Base-by-base conservation (phyloP, 768 basidiomycete species). In the Mycena venus region DNA sequence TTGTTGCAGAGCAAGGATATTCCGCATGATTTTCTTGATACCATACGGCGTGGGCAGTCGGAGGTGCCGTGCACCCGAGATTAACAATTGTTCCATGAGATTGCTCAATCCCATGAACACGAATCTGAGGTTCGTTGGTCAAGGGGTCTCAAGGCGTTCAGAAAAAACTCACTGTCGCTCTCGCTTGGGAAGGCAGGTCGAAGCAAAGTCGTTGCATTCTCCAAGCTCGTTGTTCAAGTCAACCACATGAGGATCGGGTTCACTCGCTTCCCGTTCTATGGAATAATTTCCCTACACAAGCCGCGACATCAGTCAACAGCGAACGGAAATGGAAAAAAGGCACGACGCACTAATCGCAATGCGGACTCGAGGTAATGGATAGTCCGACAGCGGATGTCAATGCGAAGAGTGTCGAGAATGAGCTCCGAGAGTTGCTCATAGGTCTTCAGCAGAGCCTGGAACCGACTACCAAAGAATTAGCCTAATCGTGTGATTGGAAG, bases 1-100 rank as follows among this genome's bases (percentile, higher is more conserved):
- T 81, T 99, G 98, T 79, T 98, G 97, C 42, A 99, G 88, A 23
- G 98, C 95, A 38, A 96, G 88, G 59, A 98, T 94, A 82, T 98
- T 97, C 32, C 96, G 91, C 80, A 91, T 83, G 76, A 99, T 94
- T 85, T 98, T 98, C 80, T 92, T 90, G 76, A 97, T 90, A 2
- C 98, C 98, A 70, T 91, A 91, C 0, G 85, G 81, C 77, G 95
- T 98, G 12, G 91, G 92, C 40, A 88, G 79, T 21, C 90, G 91
- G 68, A 99, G 88, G 69, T 91, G 85, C 40, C 91, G 90, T 29
- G 94, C 95, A 72, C 93, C 91, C 10, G 88, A 87, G 75, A 99
- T 92, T 65, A 99, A 85, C 56, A 95, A 85, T 68, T 94, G 90
- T 81, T 98, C 96, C 87, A 97, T 93, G 34, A 99, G 89, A 68